Conservation (phyloP, 225 moss, liverwort and hornwort genomes). For the Bryum argenteum region DNA sequence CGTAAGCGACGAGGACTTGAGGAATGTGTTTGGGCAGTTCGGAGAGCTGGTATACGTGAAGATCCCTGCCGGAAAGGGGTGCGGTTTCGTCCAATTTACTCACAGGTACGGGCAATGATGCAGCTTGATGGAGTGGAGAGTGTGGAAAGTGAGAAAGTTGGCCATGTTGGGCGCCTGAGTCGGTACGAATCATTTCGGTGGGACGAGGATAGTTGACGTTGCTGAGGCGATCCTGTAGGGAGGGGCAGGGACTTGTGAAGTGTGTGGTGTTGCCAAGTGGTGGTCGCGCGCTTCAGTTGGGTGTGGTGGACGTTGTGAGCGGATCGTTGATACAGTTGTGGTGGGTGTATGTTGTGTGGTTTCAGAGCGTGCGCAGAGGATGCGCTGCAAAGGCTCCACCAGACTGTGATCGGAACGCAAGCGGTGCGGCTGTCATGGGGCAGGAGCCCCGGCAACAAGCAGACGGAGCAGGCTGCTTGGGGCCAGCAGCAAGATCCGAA, state of each 20-base stretch:
- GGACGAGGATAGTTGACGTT: background rate
- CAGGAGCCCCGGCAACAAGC: slow-evolving; percentile 97
- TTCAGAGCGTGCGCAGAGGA: slow-evolving; percentile 97
- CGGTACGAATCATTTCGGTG: background rate
- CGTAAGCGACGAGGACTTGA: slow-evolving; percentile 93
- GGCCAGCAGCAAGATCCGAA: slow-evolving; percentile 96
- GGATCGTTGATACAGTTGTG: background rate
- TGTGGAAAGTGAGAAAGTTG: background rate
- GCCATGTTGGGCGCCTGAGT: background rate
- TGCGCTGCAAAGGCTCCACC: slow-evolving; percentile 93
- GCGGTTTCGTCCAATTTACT: slow-evolving; percentile 97
- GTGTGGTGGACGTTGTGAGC: background rate
- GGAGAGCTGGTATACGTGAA: slow-evolving; percentile 98
- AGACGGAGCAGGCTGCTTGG: slow-evolving; percentile 84
- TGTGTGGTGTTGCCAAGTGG: background rate
- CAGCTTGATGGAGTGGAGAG: background rate
- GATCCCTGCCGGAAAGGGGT: slow-evolving; percentile 96
- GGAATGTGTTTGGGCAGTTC: slow-evolving; percentile 90
- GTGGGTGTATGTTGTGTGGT: background rate
- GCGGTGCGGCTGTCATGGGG: slow-evolving; percentile 99
- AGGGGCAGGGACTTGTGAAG: background rate
- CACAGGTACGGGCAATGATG: slow-evolving; percentile 61
- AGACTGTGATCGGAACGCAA: slow-evolving; percentile 96
- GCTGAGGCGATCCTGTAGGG: background rate
- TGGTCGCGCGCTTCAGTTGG: background rate